Base-by-base conservation (phyloP, 2,329 filamentous ascomycete genomes). In the Helotiales sp. region DNA sequence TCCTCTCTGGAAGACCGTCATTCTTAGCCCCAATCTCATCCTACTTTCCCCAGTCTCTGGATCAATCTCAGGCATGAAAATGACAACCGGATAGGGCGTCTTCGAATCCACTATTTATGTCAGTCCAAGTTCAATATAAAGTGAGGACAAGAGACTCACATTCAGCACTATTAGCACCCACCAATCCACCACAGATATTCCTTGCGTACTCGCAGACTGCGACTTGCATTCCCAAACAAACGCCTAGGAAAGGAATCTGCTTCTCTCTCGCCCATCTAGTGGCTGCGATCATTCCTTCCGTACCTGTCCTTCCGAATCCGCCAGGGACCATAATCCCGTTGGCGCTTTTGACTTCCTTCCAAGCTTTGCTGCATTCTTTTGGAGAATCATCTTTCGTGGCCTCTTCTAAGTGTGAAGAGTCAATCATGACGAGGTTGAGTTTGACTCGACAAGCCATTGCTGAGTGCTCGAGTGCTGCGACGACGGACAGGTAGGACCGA, bases 21-120 rank as follows among this genome's bases (percentile, higher is more conserved):
- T 80, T 31, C 89, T 86, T 24, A 86, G 81, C 55, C 91, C 91
- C 1, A 96, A 24, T 19, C 27, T 3, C 46, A 48, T 48, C 1
- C 90, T 95, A n/a, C 89, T 91, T 55, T 91, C 91, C 74, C 92
- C 81, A 62, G 87, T 86, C 19, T 79, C 80, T 70, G 86, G 84
- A 74, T 89, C 83, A 65, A 89, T 83, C 72, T 96, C 93, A 2
- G 93, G 93, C 93, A 98, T 98, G 76, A 89, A 93, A 64, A 97
- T 83, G 65, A 98, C 85, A 27, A 90, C 63, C 46, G 61, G 61
- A 17, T 68, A 60, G 2, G 47, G 24, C 29, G 56, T 59, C 17
- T 70, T 57, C 12, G 74, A 71, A 19, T 58, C 46, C 9, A 70
- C 53, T 51, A 19, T 4, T n/a, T 13, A 5, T 25, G 8, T 44